Conservation (phyloP, 768 basidiomycete genomes). For the Lyophyllum semitale region DNA sequence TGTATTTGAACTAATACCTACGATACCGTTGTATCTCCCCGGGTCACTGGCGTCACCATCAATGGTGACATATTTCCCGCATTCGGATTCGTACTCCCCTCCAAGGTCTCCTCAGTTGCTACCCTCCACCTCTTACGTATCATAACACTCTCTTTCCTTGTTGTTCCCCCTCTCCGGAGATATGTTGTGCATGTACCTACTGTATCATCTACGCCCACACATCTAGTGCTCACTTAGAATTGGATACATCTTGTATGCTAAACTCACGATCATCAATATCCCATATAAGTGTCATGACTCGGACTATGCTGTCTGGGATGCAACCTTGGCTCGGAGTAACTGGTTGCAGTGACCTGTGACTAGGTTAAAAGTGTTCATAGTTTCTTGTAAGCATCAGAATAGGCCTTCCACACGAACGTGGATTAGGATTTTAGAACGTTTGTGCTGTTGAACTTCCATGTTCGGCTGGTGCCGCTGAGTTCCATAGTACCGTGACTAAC, state of each 20-base stretch:
- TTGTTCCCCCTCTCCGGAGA: neutral
- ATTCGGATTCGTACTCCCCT: slow-evolving; percentile 45
- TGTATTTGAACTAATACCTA: slow-evolving; percentile 79
- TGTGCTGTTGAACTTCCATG: too few species aligned
- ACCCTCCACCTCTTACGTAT: slow-evolving; percentile 17
- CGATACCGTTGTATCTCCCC: slow-evolving; percentile 72
- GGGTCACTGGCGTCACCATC: slow-evolving; percentile 58
- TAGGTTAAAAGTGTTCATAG: too few species aligned
- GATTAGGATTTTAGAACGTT: too few species aligned
- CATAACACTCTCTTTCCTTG: slow-evolving; percentile 1
- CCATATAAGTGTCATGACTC: neutral
- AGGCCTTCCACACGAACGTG: too few species aligned
- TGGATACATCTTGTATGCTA: slow-evolving; percentile 1
- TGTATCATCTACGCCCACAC: slow-evolving; percentile 9
- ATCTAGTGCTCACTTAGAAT: neutral
- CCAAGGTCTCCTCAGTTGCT: slow-evolving; percentile 55
- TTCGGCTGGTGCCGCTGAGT: too few species aligned
- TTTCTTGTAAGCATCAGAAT: too few species aligned
- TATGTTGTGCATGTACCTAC: slow-evolving; percentile 4
- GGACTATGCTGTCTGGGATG: too few species aligned
- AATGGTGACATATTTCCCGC: slow-evolving; percentile 52
- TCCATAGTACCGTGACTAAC: neutral
- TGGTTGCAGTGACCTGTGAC: too few species aligned
- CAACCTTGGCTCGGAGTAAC: too few species aligned
- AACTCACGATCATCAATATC: neutral